phyloP scores from a whole-genome alignment of 169 alveolate species.

The Eimeria sp. region DNA sequence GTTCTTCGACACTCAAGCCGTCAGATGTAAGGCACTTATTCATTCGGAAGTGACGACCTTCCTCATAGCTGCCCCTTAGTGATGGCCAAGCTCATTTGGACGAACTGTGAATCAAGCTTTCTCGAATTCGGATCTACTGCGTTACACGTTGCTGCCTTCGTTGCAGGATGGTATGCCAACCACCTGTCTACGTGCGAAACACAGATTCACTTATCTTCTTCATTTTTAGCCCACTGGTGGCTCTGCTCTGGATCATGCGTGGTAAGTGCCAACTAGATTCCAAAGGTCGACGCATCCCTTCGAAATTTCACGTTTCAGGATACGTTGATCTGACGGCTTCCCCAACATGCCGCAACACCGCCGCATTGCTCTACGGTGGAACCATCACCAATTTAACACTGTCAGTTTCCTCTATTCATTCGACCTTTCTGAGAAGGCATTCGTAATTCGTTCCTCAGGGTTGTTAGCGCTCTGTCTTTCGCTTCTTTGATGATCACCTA shows the following conservation, averaged over 20 bases:
- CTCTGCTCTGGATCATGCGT: slow-evolving; percentile 69
- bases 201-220: neutral
- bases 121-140: slow-evolving; percentile 42
- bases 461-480: slow-evolving; percentile 45
- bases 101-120: slow-evolving; percentile 72
- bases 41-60: neutral
- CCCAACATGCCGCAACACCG: slow-evolving; percentile 74
- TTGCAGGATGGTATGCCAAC: slow-evolving; percentile 41
- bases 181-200: neutral
- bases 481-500: slow-evolving; percentile 60
- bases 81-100: slow-evolving; percentile 58
- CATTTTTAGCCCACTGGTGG: slow-evolving; percentile 21
- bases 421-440: too few relatives aligned
- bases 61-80: neutral
- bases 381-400: slow-evolving; percentile 29
- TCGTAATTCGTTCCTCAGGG: slow-evolving; percentile 16
- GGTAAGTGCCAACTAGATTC: neutral
- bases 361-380: slow-evolving; percentile 60
- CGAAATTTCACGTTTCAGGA: neutral
- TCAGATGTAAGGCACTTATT: slow-evolving; percentile 1
- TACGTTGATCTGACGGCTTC: slow-evolving; percentile 41
- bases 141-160: slow-evolving; percentile 24
- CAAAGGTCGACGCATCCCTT: neutral
- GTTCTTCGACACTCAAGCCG: slow-evolving; percentile 68
- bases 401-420: neutral